phyloP scores from a whole-genome alignment of 2,329 filamentous ascomycete species.

The Fusarium xyrophilum region DNA sequence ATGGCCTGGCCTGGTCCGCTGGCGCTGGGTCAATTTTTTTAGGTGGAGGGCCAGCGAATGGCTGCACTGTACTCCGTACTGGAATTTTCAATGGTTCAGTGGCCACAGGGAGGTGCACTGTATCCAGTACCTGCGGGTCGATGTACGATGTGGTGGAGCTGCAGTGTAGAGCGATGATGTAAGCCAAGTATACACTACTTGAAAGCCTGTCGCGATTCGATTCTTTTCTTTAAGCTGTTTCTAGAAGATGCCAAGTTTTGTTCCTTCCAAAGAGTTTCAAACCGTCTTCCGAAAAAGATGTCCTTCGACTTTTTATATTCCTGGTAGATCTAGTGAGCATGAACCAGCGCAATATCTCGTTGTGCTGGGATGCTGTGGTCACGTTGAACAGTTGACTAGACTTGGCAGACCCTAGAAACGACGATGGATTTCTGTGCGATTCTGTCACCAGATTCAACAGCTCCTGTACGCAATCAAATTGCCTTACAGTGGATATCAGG shows the following conservation, averaged over 20 bases:
- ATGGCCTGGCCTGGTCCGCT: conserved; percentile 19
- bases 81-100: conserved; percentile 32
- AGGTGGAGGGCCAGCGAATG: conserved; percentile 28
- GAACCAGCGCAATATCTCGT: background rate
- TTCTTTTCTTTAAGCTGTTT: conserved; percentile 12
- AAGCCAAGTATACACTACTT: conserved; percentile 29
- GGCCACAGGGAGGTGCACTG: conserved; percentile 8
- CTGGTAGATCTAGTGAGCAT: background rate
- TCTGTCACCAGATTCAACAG: conserved; percentile 19
- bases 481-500: conserved; percentile 25
- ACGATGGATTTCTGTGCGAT: conserved; percentile 36
- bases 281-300: background rate
- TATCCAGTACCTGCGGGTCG: conserved; percentile 29
- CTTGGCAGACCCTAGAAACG: conserved; percentile 26
- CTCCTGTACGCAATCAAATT: conserved; percentile 25
- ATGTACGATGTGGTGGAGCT: background rate
- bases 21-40: conserved; percentile 22
- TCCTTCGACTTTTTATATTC: conserved; percentile 3
- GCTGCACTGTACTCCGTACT: conserved; percentile 17
- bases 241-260: conserved; percentile 19
- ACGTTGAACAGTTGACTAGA: conserved; percentile 12
- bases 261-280: background rate
- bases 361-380: conserved; percentile 14
- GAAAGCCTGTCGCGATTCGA: background rate
- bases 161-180: conserved; percentile 21